Conservation (phyloP, 805 yeast species). For the Wickerhamiella vanderwaltii region DNA sequence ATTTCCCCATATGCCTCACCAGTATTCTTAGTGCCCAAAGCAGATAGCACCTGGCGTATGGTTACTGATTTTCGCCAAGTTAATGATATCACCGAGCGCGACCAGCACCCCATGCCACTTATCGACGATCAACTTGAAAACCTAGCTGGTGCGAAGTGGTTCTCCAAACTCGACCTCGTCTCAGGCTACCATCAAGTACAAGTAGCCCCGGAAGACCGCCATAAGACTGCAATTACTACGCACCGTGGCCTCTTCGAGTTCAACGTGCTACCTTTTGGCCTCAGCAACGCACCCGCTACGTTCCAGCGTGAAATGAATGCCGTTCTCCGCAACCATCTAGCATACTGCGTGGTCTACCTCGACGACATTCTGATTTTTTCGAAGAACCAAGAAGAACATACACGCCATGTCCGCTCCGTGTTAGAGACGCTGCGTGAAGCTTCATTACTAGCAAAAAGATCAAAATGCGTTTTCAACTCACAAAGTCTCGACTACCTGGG, state of each 20-base stretch:
- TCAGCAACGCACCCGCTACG: constrained; percentile 6
- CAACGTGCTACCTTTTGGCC: constrained; percentile 4
- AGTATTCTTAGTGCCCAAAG: constrained; percentile 1
- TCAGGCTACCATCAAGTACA: constrained; percentile 3
- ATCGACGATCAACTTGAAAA: constrained; percentile 1
- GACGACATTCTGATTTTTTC: constrained; percentile 7
- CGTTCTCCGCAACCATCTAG: background rate
- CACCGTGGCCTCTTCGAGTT: background rate
- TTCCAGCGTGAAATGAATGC: background rate
- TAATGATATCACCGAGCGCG: background rate
- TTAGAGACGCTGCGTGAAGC: background rate
- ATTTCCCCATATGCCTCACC: constrained; percentile 1
- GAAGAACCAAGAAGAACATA: background rate
- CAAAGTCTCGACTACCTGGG: background rate
- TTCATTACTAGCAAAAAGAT: background rate
- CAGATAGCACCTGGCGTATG: constrained; percentile 1
- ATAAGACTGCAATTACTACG: constrained; percentile 1
- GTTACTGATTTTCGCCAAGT: constrained; percentile 1
- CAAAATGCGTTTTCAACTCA: background rate
- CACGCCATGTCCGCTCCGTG: background rate
- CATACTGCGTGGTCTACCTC: constrained; percentile 1
- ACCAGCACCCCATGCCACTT: constrained; percentile 3
- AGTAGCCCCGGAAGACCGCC: background rate
- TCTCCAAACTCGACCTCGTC: background rate
- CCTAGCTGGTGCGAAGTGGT: background rate